Evolutionary conservation across 139 green algal species (phyloP).

Genomic region (Edaphochlamys debaryana): DNA sequence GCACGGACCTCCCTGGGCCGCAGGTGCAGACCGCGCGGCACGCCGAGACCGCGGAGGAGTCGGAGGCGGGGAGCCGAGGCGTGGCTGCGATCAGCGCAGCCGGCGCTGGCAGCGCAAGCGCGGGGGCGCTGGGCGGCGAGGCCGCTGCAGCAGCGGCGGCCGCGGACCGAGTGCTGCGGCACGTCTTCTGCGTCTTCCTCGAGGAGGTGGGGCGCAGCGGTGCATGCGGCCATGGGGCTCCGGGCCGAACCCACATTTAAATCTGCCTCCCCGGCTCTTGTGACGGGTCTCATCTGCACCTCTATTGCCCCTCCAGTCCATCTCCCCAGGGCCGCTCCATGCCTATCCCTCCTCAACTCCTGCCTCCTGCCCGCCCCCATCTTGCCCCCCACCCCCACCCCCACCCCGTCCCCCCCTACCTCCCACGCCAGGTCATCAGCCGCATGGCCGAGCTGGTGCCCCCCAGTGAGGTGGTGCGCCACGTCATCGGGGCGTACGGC

Average conservation of each 20-base stretch:
- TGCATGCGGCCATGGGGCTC: too few species aligned
- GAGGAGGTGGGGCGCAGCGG: conserved; percentile 1
- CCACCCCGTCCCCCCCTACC: neutral
- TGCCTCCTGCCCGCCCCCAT: too few species aligned
- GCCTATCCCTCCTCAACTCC: too few species aligned
- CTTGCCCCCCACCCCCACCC: neutral
- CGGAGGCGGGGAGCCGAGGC: neutral
- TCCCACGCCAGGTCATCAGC: conserved; percentile 17
- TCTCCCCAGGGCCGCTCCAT: too few species aligned
- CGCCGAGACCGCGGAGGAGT: neutral
- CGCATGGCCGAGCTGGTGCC: conserved; percentile 35
- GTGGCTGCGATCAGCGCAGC: too few species aligned
- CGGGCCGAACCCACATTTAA: too few species aligned
- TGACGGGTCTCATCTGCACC: too few species aligned
- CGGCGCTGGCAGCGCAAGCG: neutral
- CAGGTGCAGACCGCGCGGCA: too few species aligned
- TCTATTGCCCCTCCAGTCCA: too few species aligned
- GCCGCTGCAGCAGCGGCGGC: neutral
- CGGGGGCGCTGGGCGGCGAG: neutral
- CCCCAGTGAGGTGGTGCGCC: conserved; percentile 30
- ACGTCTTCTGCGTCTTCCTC: conserved; percentile 32
- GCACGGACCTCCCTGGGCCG: too few species aligned
- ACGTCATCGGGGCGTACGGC: conserved; percentile 36
- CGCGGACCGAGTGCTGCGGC: conserved; percentile 8
- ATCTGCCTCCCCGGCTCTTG: too few species aligned